Evolutionary conservation across 305 asterid species (phyloP).

Genomic region (Solanum hybrid): DNA sequence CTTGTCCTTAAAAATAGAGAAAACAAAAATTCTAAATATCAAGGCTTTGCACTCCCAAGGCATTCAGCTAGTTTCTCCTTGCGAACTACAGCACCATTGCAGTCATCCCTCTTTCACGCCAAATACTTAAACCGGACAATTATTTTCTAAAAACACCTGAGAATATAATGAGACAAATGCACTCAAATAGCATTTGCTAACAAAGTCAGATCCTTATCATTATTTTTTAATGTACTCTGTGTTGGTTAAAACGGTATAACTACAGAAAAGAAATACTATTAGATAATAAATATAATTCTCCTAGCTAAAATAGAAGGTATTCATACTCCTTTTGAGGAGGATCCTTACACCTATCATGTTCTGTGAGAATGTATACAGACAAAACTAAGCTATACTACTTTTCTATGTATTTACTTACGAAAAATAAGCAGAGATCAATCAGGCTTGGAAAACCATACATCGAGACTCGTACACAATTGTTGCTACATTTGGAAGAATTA

Average conservation of each 20-base stretch:
- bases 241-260: not conserved
- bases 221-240: not conserved
- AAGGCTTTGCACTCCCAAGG: no score
- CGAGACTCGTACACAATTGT: not conserved
- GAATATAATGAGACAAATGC: not conserved
- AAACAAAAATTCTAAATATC: not conserved
- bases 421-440: not conserved
- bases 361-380: not conserved
- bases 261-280: not conserved
- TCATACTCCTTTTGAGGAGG: not conserved
- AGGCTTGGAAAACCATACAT: not conserved
- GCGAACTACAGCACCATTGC: not conserved
- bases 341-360: not conserved
- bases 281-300: no score
- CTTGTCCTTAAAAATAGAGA: not conserved
- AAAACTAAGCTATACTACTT: not conserved
- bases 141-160: not conserved
- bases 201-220: not conserved
- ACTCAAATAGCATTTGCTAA: not conserved
- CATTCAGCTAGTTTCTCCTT: no score
- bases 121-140: not conserved
- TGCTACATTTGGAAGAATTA: not conserved
- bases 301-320: no score
- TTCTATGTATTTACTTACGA: not conserved
- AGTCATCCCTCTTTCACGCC: not conserved